Evolutionary conservation across 78 protist genomes (phyloP).

Genomic region (Guillardia theta): DNA sequence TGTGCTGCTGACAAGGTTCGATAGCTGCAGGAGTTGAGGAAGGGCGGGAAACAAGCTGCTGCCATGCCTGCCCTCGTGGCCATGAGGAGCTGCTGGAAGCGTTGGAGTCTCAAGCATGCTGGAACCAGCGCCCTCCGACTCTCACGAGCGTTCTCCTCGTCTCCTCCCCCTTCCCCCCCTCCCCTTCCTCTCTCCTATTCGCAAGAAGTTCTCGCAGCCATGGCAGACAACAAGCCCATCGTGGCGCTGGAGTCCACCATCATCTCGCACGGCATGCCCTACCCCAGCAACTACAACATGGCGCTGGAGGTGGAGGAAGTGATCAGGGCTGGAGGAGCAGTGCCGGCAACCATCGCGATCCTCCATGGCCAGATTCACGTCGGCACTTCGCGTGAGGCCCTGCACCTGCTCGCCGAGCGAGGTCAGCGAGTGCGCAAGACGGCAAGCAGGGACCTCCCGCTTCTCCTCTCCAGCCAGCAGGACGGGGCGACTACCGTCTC

Average conservation of each 20-base stretch:
- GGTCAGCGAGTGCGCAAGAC: constrained; percentile 65
- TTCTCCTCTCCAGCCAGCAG: constrained; percentile 48
- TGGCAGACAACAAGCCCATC: too few species aligned
- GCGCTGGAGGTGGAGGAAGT: constrained; percentile 71
- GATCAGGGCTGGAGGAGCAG: constrained; percentile 84
- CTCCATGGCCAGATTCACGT: constrained; percentile 65
- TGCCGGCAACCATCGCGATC: constrained; percentile 95
- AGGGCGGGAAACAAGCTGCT: too few species aligned
- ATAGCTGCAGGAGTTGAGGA: too few species aligned
- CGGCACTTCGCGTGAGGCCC: not conserved
- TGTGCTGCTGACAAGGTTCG: too few species aligned
- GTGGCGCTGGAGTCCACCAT: constrained; percentile 96
- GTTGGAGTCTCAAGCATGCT: too few species aligned
- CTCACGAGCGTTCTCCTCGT: too few species aligned
- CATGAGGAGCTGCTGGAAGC: too few species aligned
- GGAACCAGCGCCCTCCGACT: too few species aligned
- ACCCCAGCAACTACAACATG: constrained; percentile 64
- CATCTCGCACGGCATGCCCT: constrained; percentile 91
- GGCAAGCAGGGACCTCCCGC: constrained; percentile 89
- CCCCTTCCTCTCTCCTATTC: too few species aligned
- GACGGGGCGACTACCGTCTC: constrained; percentile 95
- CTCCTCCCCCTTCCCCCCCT: too few species aligned
- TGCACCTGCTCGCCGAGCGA: not conserved
- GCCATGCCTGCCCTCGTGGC: too few species aligned
- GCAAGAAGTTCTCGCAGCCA: too few species aligned